Evolutionary conservation across 345 rosid species (phyloP).

Genomic region (Nephelium lappaceum): DNA sequence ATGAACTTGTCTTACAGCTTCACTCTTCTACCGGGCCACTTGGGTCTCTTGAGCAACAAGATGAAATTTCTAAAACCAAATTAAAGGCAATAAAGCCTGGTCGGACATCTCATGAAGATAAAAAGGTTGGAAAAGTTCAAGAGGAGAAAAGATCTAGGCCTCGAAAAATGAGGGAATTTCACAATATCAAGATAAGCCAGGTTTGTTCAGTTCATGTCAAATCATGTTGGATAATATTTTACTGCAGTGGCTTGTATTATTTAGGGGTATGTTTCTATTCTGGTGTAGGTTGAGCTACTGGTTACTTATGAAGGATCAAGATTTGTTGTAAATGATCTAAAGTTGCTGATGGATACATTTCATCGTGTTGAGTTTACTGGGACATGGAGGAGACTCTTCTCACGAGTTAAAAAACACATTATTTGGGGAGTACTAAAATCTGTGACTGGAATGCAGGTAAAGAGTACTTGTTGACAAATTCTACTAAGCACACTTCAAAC

Average conservation of each 20-base stretch:
- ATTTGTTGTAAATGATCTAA: slow-evolving; percentile 94
- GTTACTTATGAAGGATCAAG: slow-evolving; percentile 93
- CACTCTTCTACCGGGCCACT: slow-evolving; percentile 53
- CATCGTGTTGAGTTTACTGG: slow-evolving; percentile 86
- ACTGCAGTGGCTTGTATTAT: slow-evolving; percentile 8
- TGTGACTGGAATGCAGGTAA: slow-evolving; percentile 98
- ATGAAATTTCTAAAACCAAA: slow-evolving; percentile 67
- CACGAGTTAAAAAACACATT: slow-evolving; percentile 96
- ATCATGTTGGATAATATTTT: neutral
- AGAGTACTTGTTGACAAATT: slow-evolving; percentile 3
- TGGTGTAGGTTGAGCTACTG: slow-evolving; percentile 77
- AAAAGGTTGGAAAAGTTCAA: slow-evolving; percentile 71
- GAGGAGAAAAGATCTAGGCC: slow-evolving; percentile 95
- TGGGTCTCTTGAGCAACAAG: slow-evolving; percentile 59
- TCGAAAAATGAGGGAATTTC: slow-evolving; percentile 86
- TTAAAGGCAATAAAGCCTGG: slow-evolving; percentile 65
- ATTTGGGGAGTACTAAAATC: slow-evolving; percentile 99
- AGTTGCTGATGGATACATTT: slow-evolving; percentile 95
- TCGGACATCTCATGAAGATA: slow-evolving; percentile 87
- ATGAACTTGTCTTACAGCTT: slow-evolving; percentile 77
- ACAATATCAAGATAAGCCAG: slow-evolving; percentile 95
- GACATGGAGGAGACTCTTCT: slow-evolving; percentile 97
- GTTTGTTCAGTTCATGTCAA: slow-evolving; percentile 39
- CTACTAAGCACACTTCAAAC: neutral
- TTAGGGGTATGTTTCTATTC: slow-evolving; percentile 5